Evolutionary conservation across 2,329 filamentous ascomycete genomes (phyloP), one percentile per base, ranked within the genome.

Genomic region (Colletotrichum acutatum): DNA sequence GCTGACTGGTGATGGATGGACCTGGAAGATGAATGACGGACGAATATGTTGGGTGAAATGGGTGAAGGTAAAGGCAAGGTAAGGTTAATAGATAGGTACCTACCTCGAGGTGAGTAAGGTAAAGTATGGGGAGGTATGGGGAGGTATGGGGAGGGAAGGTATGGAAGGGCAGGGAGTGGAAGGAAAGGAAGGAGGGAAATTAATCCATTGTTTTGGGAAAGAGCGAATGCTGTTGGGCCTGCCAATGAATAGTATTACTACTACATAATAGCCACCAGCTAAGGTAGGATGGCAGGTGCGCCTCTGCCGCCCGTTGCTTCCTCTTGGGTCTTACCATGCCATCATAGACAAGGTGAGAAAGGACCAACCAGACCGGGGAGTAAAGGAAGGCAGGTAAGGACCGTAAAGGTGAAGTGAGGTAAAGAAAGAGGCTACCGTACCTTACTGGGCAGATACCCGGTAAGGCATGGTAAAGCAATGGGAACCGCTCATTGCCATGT

Each of bases 161-260:
- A 14, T 46, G 32, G 49, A 57, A 56, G 56, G 34, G 42, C 34
- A 16, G 26, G 52, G 57, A n/a, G 9, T 19, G 42, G 58, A 42
- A 30, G 24, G 59, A 62, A 46, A n/a, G 37, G 37, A 52, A 62
- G 26, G 11, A 52, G 26, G 57, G 49, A 46, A 54, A 58, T 68
- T 37, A 71, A 57, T 46, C 64, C 28, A 58, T 60, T 56, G 68
- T 61, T 71, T 67, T 46, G 46, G 68, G 68, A 12, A 49, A 56
- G 53, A 30, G 14, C n/a, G 22, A 53, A 19, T 66, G 16, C 19
- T 30, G 54, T 16, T n/a, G 34, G 24, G 12, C 12, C 16, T 42
- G 37, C 54, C 61, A 64, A 34, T 26, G 42, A 49, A 49, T 11
- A 19, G 19, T 19, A 49, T n/a, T 49, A 49, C 7, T 19, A 49